Conservation (phyloP, 1,139 yeast species). For the Candida tetrigidarum region DNA sequence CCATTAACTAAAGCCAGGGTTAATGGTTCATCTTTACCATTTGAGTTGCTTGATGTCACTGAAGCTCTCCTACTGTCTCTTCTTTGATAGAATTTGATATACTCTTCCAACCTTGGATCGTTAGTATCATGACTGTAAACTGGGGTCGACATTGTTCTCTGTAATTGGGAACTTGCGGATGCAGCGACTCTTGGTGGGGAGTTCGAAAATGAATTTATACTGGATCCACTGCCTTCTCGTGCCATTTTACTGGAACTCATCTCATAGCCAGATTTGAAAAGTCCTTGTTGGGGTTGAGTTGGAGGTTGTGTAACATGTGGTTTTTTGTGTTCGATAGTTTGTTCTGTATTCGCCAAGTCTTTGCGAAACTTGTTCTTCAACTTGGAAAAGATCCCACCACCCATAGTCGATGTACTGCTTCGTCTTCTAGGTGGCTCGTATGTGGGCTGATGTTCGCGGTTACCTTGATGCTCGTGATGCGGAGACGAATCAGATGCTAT, state of each 20-base stretch:
- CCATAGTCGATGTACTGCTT: slow-evolving; percentile 23
- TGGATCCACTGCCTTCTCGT: slow-evolving; percentile 1
- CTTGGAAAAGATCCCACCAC: slow-evolving; percentile 42
- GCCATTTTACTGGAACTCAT: slow-evolving; percentile 11
- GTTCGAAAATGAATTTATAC: slow-evolving; percentile 1
- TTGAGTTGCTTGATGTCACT: slow-evolving; percentile 12
- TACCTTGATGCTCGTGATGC: background rate
- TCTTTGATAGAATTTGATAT: slow-evolving; percentile 54
- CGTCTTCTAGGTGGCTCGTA: slow-evolving; percentile 19
- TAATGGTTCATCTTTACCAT: slow-evolving; percentile 19
- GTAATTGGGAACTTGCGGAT: slow-evolving; percentile 5
- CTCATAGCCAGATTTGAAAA: slow-evolving; percentile 17
- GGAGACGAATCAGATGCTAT: slow-evolving; percentile 12
- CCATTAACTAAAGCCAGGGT: slow-evolving; percentile 50
- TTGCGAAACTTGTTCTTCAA: slow-evolving; percentile 39
- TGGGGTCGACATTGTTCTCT: slow-evolving; percentile 25
- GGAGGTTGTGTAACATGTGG: slow-evolving; percentile 4
- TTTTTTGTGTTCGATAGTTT: slow-evolving; percentile 10
- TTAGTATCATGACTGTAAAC: slow-evolving; percentile 14
- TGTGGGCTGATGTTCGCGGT: background rate
- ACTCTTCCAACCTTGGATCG: slow-evolving; percentile 64
- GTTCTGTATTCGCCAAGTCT: slow-evolving; percentile 8
- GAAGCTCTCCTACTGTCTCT: slow-evolving; percentile 29
- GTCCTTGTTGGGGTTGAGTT: slow-evolving; percentile 1
- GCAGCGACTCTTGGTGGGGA: slow-evolving; percentile 6